Evolutionary conservation across 2,329 filamentous ascomycete genomes (phyloP).

Genomic region (Hysterium pulicare): DNA sequence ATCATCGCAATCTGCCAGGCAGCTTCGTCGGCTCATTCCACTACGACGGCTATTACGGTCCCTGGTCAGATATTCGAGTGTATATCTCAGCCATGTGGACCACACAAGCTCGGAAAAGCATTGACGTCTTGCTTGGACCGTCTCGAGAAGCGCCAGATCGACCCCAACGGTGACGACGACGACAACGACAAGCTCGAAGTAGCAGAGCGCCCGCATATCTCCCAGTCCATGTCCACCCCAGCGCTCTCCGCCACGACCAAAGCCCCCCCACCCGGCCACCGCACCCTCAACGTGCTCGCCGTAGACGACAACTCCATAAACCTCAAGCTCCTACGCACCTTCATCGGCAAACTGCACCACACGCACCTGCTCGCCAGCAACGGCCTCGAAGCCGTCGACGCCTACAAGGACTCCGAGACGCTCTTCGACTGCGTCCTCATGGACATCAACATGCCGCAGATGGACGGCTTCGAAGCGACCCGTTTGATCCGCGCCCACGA

Average conservation of each 20-base stretch:
- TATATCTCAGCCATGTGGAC: constrained; percentile 34
- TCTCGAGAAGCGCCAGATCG: constrained; percentile 18
- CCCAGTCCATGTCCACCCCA: background rate
- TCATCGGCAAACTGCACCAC: constrained; percentile 34
- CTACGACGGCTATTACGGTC: constrained; percentile 28
- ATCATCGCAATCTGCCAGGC: constrained; percentile 34
- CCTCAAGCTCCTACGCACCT: constrained; percentile 33
- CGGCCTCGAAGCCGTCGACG: constrained; percentile 35
- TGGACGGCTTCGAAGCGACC: constrained; percentile 52
- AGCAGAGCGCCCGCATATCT: background rate
- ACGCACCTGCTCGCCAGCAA: constrained; percentile 31
- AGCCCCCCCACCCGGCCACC: constrained; percentile 13
- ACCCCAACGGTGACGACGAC: constrained; percentile 25
- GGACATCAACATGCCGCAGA: constrained; percentile 57
- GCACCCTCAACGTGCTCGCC: constrained; percentile 30
- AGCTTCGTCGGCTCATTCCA: constrained; percentile 33
- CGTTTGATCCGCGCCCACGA: constrained; percentile 50
- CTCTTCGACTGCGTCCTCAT: constrained; percentile 35
- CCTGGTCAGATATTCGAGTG: constrained; percentile 34
- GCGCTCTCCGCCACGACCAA: constrained; percentile 6
- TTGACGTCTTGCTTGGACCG: constrained; percentile 32
- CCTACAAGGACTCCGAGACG: constrained; percentile 18
- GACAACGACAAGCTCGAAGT: background rate
- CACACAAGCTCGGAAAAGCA: constrained; percentile 38
- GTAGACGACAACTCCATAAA: constrained; percentile 43